phyloP scores from a whole-genome alignment of 352 stramenopile genomes.

The Peronospora belbahrii region DNA sequence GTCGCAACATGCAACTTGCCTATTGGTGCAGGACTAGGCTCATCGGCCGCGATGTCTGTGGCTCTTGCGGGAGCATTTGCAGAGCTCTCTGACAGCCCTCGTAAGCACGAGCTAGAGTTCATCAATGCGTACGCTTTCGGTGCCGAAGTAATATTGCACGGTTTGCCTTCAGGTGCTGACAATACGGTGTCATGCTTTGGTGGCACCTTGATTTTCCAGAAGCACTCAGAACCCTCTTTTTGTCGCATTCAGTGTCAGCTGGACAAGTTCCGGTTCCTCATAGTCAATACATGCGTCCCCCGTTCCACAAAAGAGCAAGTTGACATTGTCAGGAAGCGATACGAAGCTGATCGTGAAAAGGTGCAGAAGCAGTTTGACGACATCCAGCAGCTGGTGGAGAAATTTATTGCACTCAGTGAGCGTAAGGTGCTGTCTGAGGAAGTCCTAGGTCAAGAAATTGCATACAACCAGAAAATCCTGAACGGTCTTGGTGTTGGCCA shows the following conservation, averaged over 20 bases:
- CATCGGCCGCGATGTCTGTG: conserved; percentile 86
- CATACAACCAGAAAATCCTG: conserved; percentile 72
- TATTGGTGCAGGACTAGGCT: conserved; percentile 87
- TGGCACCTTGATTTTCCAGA: conserved; percentile 77
- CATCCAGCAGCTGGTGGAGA: conserved; percentile 69
- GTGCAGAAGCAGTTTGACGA: conserved; percentile 58
- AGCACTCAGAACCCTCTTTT: conserved; percentile 40
- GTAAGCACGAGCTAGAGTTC: conserved; percentile 25
- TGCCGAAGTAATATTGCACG: conserved; percentile 87
- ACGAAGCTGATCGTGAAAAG: conserved; percentile 37
- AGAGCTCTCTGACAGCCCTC: conserved; percentile 24
- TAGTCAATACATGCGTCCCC: conserved; percentile 89
- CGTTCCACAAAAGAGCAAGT: conserved; percentile 85
- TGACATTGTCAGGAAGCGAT: conserved; percentile 51
- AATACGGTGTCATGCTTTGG: conserved; percentile 88
- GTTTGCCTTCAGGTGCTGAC: conserved; percentile 86
- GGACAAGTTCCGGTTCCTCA: conserved; percentile 71
- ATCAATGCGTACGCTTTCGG: conserved; percentile 86
- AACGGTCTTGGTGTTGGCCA: conserved; percentile 81
- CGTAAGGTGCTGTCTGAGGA: conserved; percentile 33
- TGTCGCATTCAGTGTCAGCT: conserved; percentile 40
- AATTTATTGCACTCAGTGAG: conserved; percentile 45
- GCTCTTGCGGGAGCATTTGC: conserved; percentile 61
- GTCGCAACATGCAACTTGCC: conserved; percentile 51
- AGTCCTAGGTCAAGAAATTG: conserved; percentile 41